Evolutionary conservation across 129 eudicot species (phyloP), one percentile per base, ranked within the genome.

Genomic region (Smallanthus sonchifolius): DNA sequence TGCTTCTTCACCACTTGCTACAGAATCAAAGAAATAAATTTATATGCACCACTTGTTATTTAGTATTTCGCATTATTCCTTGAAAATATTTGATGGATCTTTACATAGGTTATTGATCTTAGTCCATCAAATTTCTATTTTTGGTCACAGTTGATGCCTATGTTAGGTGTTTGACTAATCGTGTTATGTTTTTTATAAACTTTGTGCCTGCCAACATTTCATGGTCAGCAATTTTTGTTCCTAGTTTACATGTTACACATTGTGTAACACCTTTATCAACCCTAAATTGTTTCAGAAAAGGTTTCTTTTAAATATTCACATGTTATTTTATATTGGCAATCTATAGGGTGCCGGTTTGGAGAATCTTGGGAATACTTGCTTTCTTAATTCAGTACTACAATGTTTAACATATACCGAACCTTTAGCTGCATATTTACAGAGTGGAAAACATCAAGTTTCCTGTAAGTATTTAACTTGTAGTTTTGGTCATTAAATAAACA

Each of bases 351-450:
- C 98, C 49, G 98, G 98, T 44, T 78, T 94, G 83, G 96, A 86
- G 72, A 94, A 94, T 79, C 97, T 94, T 60, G 98, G 98, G 56
- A 94, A 94, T 83, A 94, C 98, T 38, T 94, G 98, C 67, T 94
- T 90, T 70, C 86, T 94, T 34, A 94, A 94, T 78, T 94, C 98
- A 14, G 97, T 90, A 70, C 81, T 94, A 30, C 98, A 94, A 55
- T 94, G 98, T 69, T 80, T 94, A 82, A 94, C 98, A 9, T 94
- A 94, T 74, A 94, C 97, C 0, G 98, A 90, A 81, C 98, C 97
- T 42, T 78, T 94, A 68, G 98, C 90, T 11, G 98, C 97, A 48
- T 94, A 94, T 82, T 77, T 94, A 72, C 97, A 84, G 64, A 90
- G 97, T 24, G 97, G 98, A 74, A 90, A 85, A 61, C 98, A 94